Percentiles rank a stretch among this genome's conserved stretches.
Evolutionary conservation across 2,329 filamentous ascomycete genomes (phyloP).

Genomic region (Aspergillus viridinutans): DNA sequence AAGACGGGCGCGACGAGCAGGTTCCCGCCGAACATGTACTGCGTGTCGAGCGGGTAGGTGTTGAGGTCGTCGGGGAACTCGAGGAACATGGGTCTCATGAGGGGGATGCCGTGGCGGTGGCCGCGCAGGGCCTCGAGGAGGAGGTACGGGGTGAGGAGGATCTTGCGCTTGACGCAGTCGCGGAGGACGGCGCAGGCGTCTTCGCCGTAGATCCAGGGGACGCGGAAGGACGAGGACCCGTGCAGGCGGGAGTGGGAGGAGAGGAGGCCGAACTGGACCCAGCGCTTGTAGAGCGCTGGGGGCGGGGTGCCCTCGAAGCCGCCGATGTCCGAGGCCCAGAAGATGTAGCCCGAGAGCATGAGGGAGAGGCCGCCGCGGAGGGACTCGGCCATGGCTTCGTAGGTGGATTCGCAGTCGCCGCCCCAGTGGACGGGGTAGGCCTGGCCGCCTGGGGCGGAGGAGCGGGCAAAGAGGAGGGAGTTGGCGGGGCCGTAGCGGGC

Average conservation of each 20-base stretch:
- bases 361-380: constrained; percentile 62
- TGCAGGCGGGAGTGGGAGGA: constrained; percentile 68
- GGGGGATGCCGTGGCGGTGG: constrained; percentile 53
- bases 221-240: constrained; percentile 65
- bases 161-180: constrained; percentile 51
- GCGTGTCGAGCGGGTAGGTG: constrained; percentile 62
- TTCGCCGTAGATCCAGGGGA: constrained; percentile 69
- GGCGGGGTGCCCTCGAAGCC: constrained; percentile 66
- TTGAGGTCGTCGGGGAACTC: constrained; percentile 70
- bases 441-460: constrained; percentile 65
- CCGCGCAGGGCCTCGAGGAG: constrained; percentile 50
- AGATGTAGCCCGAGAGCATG: constrained; percentile 61
- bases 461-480: constrained; percentile 64
- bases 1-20: constrained; percentile 64
- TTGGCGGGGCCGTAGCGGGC: constrained; percentile 47
- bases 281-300: constrained; percentile 70
- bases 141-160: constrained; percentile 56
- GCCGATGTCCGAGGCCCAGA: constrained; percentile 68
- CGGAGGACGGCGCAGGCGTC: constrained; percentile 57
- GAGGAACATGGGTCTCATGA: constrained; percentile 62
- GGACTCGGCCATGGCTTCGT: constrained; percentile 68
- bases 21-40: constrained; percentile 68
- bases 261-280: constrained; percentile 71
- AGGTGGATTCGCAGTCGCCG: constrained; percentile 70
- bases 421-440: constrained; percentile 69